Evolutionary conservation across 306 rosid genomes (phyloP), one percentile per base, ranked within the genome.

Genomic region (Bauhinia variegata): DNA sequence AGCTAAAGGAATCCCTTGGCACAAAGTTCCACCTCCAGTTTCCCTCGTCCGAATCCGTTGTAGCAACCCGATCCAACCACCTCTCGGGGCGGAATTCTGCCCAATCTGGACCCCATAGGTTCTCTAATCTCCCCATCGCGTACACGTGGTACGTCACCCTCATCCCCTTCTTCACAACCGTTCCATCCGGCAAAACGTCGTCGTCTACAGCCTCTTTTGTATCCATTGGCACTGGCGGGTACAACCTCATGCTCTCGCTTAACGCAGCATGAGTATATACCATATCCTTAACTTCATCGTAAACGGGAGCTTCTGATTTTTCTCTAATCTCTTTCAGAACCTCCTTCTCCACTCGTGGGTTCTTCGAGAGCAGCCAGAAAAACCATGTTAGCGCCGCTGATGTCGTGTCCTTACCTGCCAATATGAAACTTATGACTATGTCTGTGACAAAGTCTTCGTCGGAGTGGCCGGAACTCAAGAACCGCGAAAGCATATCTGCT

Each of bases 211-310:
- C 92, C 48, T 81, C 68, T 39, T 84, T 91, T 5, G 34, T 11
- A 50, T 88, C 96, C 64, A 30, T 4, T 6, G 89, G 85, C 4
- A 82, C 93, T 3, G 91, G 96, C 0, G 96, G 97, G 59, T 84
- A 91, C 17, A 88, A 32, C 71, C 97, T 58, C 97, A 91, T 88
- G 73, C 92, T 88, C 75, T 91, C 96, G 4, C 92, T 77, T 34
- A 88, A 11, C 7, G 97, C 90, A 0, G 96, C 97, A n/a, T 88
- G 96, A 0, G 84, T 86, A 65, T 91, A 86, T 3, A 60, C 78
- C 96, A 91, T 80, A 5, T 86, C 78, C 65, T 84, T 88, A n/a
- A 78, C 85, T 36, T 86, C 87, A 0, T 88, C 88, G 6, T 71
- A 86, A 0, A 65, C 70, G 0, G 54, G 32, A 0, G 28, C 66